Percentiles rank a stretch among this genome's conserved stretches.
phyloP scores from a whole-genome alignment of 495 filamentous ascomycete species.

The Hypoxylon trugodes region DNA sequence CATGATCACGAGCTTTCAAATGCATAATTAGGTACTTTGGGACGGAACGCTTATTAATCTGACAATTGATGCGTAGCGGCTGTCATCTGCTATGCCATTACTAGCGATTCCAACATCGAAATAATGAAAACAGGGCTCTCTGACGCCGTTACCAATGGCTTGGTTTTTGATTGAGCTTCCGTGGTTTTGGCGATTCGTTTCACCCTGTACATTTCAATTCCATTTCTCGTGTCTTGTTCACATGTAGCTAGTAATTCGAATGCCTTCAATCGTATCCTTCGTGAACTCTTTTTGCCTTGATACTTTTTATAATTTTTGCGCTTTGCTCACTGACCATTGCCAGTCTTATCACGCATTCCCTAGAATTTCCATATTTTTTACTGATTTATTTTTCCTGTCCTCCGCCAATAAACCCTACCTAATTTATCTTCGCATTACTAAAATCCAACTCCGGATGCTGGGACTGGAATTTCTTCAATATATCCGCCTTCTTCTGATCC shows the following conservation, averaged over 20 bases:
- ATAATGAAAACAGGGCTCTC: constrained; percentile 65
- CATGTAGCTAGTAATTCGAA: constrained; percentile 13
- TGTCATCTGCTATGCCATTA: constrained; percentile 60
- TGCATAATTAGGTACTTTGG: too few species aligned
- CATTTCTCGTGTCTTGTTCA: neutral
- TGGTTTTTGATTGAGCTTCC: constrained; percentile 33
- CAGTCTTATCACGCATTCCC: neutral
- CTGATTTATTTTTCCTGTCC: neutral
- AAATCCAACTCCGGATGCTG: constrained; percentile 83
- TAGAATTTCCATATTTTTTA: constrained; percentile 37
- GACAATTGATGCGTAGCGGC: constrained; percentile 64
- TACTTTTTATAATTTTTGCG: neutral
- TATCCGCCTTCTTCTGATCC: constrained; percentile 90
- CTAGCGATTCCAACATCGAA: constrained; percentile 63
- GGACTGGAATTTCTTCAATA: constrained; percentile 89
- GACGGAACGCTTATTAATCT: constrained; percentile 57
- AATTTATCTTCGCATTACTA: constrained; percentile 77
- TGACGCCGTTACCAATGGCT: constrained; percentile 60
- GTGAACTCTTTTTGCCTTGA: neutral
- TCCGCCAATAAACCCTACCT: constrained; percentile 16
- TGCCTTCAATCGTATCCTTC: too few species aligned
- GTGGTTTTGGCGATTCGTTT: constrained; percentile 68
- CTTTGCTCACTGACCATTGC: neutral
- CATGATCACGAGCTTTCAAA: neutral
- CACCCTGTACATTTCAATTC: constrained; percentile 57